These are phyloP conservation scores for Paramyrothecium roridum DNA, from an alignment of 2,329 filamentous ascomycete species.

Conservation along the genomic window DNA sequence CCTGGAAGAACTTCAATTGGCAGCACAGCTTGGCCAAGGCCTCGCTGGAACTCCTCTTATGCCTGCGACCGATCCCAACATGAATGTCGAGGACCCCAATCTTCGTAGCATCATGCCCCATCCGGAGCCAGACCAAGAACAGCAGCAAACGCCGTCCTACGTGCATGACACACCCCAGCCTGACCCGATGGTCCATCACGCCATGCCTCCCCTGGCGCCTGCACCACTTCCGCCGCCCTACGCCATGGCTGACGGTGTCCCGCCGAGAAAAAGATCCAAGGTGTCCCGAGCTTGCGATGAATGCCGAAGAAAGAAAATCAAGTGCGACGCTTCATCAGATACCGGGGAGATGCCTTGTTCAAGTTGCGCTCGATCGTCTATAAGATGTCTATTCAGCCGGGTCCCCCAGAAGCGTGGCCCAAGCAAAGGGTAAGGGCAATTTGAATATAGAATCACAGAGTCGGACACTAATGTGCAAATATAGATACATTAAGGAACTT, in stretches of 20 bases:
- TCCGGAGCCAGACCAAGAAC: conserved; percentile 29
- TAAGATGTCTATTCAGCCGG: conserved; percentile 79
- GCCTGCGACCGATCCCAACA: conserved; percentile 41
- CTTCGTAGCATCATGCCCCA: conserved; percentile 43
- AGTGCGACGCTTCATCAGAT: conserved; percentile 79
- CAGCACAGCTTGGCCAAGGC: conserved; percentile 54
- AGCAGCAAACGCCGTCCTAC: conserved; percentile 31
- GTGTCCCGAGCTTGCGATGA: conserved; percentile 88
- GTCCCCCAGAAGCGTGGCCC: conserved; percentile 86
- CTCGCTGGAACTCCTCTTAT: conserved; percentile 47
- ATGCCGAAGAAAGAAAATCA: conserved; percentile 84
- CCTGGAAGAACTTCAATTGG: conserved; percentile 55
- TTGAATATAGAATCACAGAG: not conserved
- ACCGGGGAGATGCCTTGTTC: conserved; percentile 71
- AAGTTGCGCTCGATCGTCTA: conserved; percentile 74
- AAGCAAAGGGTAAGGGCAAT: conserved; percentile 68
- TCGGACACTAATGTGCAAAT: conserved; percentile 6
- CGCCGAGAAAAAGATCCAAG: conserved; percentile 76
- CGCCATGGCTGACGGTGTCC: conserved; percentile 53
- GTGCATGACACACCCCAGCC: conserved; percentile 32
- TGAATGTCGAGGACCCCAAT: conserved; percentile 38
- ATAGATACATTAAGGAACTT: conserved; percentile 87
- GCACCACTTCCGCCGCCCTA: conserved; percentile 31
- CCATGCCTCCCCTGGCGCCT: conserved; percentile 31
- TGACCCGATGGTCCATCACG: conserved; percentile 32